Evolutionary conservation across 2,329 filamentous ascomycete species (phyloP).

Genomic region (Trichoderma semiorbis): DNA sequence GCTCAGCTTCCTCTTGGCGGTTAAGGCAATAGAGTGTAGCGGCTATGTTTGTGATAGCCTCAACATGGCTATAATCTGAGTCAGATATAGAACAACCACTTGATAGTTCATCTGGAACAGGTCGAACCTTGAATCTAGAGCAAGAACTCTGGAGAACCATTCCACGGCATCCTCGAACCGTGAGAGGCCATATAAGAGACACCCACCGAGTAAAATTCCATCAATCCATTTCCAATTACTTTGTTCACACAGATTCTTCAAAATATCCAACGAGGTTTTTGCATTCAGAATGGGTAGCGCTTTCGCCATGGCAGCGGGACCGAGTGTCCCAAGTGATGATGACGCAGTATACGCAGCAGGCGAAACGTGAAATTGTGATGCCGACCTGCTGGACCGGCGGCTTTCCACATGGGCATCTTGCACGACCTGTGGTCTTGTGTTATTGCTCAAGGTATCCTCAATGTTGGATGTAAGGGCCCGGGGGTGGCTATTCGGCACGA

Average conservation of each 20-base stretch:
- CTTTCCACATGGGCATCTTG: not conserved
- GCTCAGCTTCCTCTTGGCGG: constrained; percentile 77
- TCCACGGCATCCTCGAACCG: constrained; percentile 73
- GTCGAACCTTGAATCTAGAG: constrained; percentile 53
- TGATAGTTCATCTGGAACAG: constrained; percentile 29
- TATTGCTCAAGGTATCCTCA: not conserved
- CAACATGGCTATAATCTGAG: constrained; percentile 64
- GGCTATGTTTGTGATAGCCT: constrained; percentile 90
- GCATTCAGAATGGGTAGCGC: constrained; percentile 52
- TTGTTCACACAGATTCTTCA: constrained; percentile 73
- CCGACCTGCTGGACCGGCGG: not conserved
- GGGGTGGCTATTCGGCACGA: not conserved
- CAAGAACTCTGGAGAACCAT: constrained; percentile 66
- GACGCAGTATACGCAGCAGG: not conserved
- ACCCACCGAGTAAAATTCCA: constrained; percentile 86
- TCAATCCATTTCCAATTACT: constrained; percentile 87
- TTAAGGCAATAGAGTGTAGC: constrained; percentile 83
- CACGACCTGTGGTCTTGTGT: not conserved
- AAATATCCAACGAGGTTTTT: constrained; percentile 64
- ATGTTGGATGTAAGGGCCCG: constrained; percentile 3
- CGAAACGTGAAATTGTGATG: not conserved
- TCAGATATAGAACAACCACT: constrained; percentile 31
- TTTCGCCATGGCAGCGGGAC: constrained; percentile 20
- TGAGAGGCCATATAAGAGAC: constrained; percentile 84
- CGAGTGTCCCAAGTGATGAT: not conserved